Conservation (phyloP, 78 protist species). For the Cyanophora paradoxa region DNA sequence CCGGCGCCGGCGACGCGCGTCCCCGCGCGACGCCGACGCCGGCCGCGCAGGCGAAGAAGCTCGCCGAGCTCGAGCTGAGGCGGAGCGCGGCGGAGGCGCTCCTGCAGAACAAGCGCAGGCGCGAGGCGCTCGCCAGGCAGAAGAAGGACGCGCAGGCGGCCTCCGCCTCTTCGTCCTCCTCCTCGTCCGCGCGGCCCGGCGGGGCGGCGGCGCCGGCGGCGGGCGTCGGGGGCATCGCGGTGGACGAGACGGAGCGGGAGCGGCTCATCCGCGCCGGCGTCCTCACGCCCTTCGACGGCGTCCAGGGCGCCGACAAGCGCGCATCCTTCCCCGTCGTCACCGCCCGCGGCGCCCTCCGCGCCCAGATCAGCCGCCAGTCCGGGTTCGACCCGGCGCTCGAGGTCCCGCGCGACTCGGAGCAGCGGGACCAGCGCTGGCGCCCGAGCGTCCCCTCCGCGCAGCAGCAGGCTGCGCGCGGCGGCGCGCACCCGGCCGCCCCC, state of each 20-base stretch:
- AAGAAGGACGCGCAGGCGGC: background rate
- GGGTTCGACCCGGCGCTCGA: background rate
- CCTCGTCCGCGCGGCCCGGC: background rate
- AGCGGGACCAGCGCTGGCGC: background rate
- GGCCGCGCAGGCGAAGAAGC: background rate
- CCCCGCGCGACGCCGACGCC: background rate
- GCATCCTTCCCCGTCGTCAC: too few relatives aligned
- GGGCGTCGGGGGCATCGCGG: too few relatives aligned
- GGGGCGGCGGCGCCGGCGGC: too few relatives aligned
- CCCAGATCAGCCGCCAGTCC: background rate
- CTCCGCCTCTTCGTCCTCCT: background rate
- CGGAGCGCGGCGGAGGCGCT: too few relatives aligned
- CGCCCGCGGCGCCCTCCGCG: too few relatives aligned
- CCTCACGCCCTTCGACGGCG: background rate
- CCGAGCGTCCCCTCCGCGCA: too few relatives aligned
- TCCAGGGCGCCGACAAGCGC: too few relatives aligned
- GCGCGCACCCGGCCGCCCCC: too few relatives aligned
- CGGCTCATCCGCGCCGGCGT: background rate
- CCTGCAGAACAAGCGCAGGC: too few relatives aligned
- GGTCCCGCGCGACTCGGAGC: background rate
- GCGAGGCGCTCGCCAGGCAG: too few relatives aligned
- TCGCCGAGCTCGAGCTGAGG: background rate
- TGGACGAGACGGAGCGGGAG: background rate
- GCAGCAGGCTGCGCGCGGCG: too few relatives aligned
- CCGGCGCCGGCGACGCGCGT: too few relatives aligned